phyloP scores from a whole-genome alignment of 1,139 yeast genomes.

The Pichia kudriavzevii region DNA sequence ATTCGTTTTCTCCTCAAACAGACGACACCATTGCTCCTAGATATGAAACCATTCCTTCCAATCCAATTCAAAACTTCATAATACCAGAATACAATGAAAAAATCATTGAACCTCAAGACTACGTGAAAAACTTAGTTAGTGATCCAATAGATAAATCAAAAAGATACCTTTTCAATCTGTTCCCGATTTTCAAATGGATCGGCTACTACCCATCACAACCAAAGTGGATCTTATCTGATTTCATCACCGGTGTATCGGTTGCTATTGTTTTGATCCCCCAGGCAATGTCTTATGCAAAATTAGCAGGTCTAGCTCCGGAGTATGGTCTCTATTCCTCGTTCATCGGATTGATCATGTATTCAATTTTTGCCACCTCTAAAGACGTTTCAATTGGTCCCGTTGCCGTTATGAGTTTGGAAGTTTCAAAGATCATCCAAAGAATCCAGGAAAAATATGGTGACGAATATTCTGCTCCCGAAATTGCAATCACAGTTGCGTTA shows the following conservation, averaged over 20 bases:
- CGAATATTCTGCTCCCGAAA: slow-evolving; percentile 47
- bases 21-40: too few relatives aligned
- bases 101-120: slow-evolving; percentile 41
- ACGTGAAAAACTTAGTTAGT: slow-evolving; percentile 32
- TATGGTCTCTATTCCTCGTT: slow-evolving; percentile 89
- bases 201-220: slow-evolving; percentile 62
- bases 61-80: slow-evolving; percentile 2
- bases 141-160: slow-evolving; percentile 36
- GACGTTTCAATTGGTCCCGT: slow-evolving; percentile 97
- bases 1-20: too few relatives aligned
- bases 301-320: slow-evolving; percentile 76
- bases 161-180: slow-evolving; percentile 52
- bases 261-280: slow-evolving; percentile 93
- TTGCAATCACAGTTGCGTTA: slow-evolving; percentile 74
- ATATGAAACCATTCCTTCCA: too few relatives aligned
- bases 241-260: slow-evolving; percentile 88
- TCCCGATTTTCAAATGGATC: slow-evolving; percentile 79
- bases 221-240: slow-evolving; percentile 69
- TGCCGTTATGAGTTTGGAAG: slow-evolving; percentile 90
- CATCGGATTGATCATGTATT: slow-evolving; percentile 82
- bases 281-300: slow-evolving; percentile 87
- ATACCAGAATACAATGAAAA: slow-evolving; percentile 25
- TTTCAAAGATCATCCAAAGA: slow-evolving; percentile 64
- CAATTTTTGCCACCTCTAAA: slow-evolving; percentile 88
- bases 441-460: slow-evolving; percentile 41